phyloP scores from a whole-genome alignment of 306 rosid genomes.

The Ormosia semicastrata region DNA sequence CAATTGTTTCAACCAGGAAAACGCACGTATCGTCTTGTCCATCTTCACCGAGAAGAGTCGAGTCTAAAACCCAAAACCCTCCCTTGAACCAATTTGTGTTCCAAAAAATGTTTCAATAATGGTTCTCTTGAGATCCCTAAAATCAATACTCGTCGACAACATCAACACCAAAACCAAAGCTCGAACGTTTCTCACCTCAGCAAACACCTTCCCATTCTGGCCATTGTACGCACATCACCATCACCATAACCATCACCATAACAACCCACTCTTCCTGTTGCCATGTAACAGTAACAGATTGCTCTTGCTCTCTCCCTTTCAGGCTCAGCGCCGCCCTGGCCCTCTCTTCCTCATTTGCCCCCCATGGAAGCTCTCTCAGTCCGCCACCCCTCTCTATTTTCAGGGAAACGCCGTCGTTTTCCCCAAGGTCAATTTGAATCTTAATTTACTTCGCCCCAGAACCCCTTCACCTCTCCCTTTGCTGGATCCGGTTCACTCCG shows the following conservation, averaged over 20 bases:
- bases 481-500: constrained; percentile 40
- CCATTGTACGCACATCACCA: constrained; percentile 14
- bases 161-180: constrained; percentile 10
- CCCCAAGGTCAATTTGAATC: constrained; percentile 40
- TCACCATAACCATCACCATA: constrained; percentile 3
- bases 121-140: constrained; percentile 59
- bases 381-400: constrained; percentile 79
- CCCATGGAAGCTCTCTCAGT: constrained; percentile 91
- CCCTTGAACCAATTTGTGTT: background rate
- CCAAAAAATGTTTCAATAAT: constrained; percentile 36
- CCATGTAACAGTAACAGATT: constrained; percentile 33
- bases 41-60: background rate
- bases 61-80: constrained; percentile 9
- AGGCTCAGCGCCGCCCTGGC: constrained; percentile 51
- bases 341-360: constrained; percentile 80
- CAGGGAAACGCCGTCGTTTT: constrained; percentile 55
- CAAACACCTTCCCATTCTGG: constrained; percentile 30
- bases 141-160: constrained; percentile 29
- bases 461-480: constrained; percentile 48
- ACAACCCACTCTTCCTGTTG: constrained; percentile 35
- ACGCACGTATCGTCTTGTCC: background rate
- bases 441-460: constrained; percentile 46
- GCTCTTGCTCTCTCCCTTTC: constrained; percentile 32
- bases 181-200: constrained; percentile 56
- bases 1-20: background rate